Conservation (phyloP, 169 alveolate species). For the Cryptosporidium viatorum region DNA sequence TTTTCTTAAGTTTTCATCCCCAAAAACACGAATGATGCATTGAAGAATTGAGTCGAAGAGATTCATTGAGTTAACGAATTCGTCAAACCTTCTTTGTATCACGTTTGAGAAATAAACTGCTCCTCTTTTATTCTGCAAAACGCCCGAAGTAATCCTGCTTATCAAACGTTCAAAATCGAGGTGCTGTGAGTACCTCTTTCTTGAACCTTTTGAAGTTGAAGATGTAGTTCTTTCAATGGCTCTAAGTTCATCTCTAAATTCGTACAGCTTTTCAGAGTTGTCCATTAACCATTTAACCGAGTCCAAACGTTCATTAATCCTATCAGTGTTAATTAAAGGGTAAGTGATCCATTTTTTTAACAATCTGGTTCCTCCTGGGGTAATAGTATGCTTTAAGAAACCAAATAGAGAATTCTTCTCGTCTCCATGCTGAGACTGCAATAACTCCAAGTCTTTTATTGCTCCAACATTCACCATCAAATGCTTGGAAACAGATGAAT, state of each 20-base stretch:
- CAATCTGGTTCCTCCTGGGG: slow-evolving; percentile 95
- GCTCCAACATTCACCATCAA: slow-evolving; percentile 84
- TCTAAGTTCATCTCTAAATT: slow-evolving; percentile 57
- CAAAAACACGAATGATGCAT: slow-evolving; percentile 51
- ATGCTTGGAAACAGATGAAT: slow-evolving; percentile 36
- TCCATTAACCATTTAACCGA: slow-evolving; percentile 90
- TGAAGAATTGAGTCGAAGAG: slow-evolving; percentile 74
- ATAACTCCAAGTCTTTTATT: slow-evolving; percentile 86
- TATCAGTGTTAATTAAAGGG: slow-evolving; percentile 89
- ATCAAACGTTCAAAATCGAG: slow-evolving; percentile 88
- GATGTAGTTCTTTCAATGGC: slow-evolving; percentile 19
- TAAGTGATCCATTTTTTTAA: slow-evolving; percentile 94
- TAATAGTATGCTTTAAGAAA: slow-evolving; percentile 91
- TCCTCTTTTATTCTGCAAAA: slow-evolving; percentile 85
- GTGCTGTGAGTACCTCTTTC: slow-evolving; percentile 59
- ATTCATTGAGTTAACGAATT: slow-evolving; percentile 81
- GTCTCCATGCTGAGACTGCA: slow-evolving; percentile 85
- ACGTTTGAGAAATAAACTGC: slow-evolving; percentile 90
- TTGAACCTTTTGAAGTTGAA: slow-evolving; percentile 68
- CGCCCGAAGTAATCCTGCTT: slow-evolving; percentile 85
- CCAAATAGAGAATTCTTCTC: slow-evolving; percentile 84
- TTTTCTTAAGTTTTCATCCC: slow-evolving; percentile 20
- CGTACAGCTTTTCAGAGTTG: slow-evolving; percentile 78
- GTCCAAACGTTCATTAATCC: slow-evolving; percentile 90
- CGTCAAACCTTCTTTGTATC: slow-evolving; percentile 80